These are phyloP conservation scores for Fistulina hepatica DNA, from an alignment of 1,284 basidiomycete species.

Conservation along the genomic window DNA sequence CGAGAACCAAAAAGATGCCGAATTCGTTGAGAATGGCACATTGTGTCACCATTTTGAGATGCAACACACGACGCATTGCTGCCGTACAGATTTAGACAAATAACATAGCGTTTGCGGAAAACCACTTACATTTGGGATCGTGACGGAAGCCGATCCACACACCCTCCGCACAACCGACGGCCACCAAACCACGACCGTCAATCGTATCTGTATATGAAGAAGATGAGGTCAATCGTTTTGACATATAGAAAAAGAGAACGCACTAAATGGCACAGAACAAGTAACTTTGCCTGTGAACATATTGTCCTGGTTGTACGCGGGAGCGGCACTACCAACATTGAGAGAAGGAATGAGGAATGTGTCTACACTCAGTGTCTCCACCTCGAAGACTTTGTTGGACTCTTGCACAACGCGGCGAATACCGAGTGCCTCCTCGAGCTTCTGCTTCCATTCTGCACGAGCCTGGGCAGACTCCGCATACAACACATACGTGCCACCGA, in stretches of 20 bases:
- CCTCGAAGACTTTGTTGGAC: constrained; percentile 85
- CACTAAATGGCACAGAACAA: constrained; percentile 88
- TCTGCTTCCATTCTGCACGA: constrained; percentile 81
- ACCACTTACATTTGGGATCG: constrained; percentile 64
- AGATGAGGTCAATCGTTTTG: constrained; percentile 1
- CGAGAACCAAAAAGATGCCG: constrained; percentile 89
- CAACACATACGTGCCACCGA: constrained; percentile 74
- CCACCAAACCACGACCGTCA: constrained; percentile 77
- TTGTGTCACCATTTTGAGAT: constrained; percentile 85
- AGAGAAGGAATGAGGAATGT: constrained; percentile 70
- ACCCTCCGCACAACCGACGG: constrained; percentile 90
- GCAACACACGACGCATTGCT: constrained; percentile 84
- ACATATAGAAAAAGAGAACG: constrained; percentile 21
- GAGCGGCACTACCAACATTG: constrained; percentile 32
- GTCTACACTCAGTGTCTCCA: constrained; percentile 76
- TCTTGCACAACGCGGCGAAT: constrained; percentile 83
- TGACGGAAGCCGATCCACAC: constrained; percentile 94
- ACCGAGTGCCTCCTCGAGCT: constrained; percentile 81
- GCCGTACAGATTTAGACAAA: constrained; percentile 3
- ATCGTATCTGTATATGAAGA: constrained; percentile 46
- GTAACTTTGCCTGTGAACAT: constrained; percentile 83
- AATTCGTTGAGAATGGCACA: constrained; percentile 93
- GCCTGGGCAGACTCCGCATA: constrained; percentile 72
- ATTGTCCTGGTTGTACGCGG: constrained; percentile 60
- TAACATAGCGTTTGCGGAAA: constrained; percentile 2